Percentiles rank a stretch among this genome's conserved stretches.
Evolutionary conservation across 1,284 basidiomycete species (phyloP).

Genomic region (Ustilago cynodontis): DNA sequence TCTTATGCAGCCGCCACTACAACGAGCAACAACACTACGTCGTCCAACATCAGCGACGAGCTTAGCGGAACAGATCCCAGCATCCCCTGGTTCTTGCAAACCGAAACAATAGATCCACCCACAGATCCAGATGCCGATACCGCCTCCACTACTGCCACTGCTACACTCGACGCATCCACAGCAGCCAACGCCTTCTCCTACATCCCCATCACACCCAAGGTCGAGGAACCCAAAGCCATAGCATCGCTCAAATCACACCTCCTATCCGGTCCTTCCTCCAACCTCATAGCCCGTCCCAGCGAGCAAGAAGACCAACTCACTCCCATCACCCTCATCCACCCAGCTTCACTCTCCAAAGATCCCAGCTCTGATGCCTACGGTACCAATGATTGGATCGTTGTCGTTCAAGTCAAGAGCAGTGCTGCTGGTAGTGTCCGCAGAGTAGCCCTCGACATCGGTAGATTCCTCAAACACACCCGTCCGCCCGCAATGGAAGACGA

Average conservation of each 20-base stretch:
- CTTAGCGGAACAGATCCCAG: conserved; percentile 45
- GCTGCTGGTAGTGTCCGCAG: conserved; percentile 56
- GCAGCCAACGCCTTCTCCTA: conserved; percentile 33
- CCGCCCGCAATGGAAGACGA: conserved; percentile 34
- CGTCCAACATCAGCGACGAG: conserved; percentile 39
- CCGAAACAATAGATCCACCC: conserved; percentile 51
- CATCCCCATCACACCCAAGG: conserved; percentile 30
- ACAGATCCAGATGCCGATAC: conserved; percentile 5
- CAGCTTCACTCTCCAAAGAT: conserved; percentile 50
- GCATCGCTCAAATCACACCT: conserved; percentile 47
- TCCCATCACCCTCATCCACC: conserved; percentile 57
- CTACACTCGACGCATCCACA: background rate
- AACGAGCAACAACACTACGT: background rate
- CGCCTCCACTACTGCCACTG: background rate
- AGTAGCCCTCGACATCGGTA: conserved; percentile 57
- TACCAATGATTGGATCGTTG: conserved; percentile 63
- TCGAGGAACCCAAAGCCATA: conserved; percentile 48
- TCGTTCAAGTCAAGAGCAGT: conserved; percentile 61
- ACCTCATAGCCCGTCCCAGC: conserved; percentile 52
- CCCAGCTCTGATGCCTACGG: conserved; percentile 39
- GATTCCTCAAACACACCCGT: conserved; percentile 44
- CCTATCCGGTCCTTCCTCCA: conserved; percentile 45
- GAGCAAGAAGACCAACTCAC: conserved; percentile 45
- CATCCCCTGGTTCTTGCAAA: conserved; percentile 62
- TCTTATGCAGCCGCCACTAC: background rate